A percentile compares a stretch with the other conserved stretches of the same genome.
phyloP scores from a whole-genome alignment of 1,139 yeast species.

The Debaryomycetaceae sp. region DNA sequence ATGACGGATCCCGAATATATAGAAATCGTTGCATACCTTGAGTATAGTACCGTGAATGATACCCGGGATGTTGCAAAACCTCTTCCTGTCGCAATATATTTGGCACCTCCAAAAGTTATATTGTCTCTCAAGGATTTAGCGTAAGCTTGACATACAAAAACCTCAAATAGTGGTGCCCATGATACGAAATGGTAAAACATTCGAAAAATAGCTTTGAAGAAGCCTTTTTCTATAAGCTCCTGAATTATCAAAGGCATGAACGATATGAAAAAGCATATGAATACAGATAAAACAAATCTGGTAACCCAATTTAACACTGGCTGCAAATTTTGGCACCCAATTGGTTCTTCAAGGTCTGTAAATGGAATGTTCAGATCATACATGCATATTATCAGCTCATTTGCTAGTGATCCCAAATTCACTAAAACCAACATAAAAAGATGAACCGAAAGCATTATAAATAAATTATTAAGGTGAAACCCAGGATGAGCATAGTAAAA shows the following conservation, averaged over 20 bases:
- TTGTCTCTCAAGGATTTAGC: slow-evolving; percentile 48
- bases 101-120: slow-evolving; percentile 51
- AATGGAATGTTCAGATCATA: slow-evolving; percentile 44
- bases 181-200: slow-evolving; percentile 47
- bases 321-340: slow-evolving; percentile 45
- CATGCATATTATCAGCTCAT: slow-evolving; percentile 45
- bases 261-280: slow-evolving; percentile 47
- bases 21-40: slow-evolving; percentile 47
- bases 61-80: slow-evolving; percentile 51
- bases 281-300: slow-evolving; percentile 46
- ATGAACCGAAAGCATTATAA: slow-evolving; percentile 47
- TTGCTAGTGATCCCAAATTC: slow-evolving; percentile 46
- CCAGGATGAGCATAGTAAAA: slow-evolving; percentile 59
- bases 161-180: slow-evolving; percentile 52
- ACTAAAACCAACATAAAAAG: slow-evolving; percentile 44
- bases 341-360: slow-evolving; percentile 44
- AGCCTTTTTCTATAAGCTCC: slow-evolving; percentile 50
- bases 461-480: slow-evolving; percentile 51
- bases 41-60: slow-evolving; percentile 41
- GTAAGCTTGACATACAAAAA: slow-evolving; percentile 50
- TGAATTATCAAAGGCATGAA: slow-evolving; percentile 51
- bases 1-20: slow-evolving; percentile 41
- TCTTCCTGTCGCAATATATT: slow-evolving; percentile 53
- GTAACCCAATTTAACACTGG: slow-evolving; percentile 53
- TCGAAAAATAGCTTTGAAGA: slow-evolving; percentile 42